Conservation (phyloP, 495 filamentous ascomycete species). For the Aspergillus campestris region DNA sequence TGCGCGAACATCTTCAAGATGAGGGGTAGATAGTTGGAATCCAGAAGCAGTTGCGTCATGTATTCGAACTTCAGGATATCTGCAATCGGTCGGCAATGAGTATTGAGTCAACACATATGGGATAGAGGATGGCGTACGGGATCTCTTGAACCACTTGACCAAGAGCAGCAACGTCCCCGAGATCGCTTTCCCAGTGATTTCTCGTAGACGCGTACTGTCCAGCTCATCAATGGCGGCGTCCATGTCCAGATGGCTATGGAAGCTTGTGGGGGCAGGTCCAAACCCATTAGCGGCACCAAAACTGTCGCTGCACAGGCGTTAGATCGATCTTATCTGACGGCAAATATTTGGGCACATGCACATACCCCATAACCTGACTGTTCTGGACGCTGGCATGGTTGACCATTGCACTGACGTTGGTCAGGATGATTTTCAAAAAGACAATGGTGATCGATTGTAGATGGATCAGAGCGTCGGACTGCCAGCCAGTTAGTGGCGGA, state of each 20-base stretch:
- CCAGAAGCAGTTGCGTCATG: slow-evolving; percentile 81
- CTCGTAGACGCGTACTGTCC: slow-evolving; percentile 68
- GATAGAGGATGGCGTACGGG: slow-evolving; percentile 52
- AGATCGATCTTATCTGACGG: neutral
- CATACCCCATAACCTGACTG: slow-evolving; percentile 31
- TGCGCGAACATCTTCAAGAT: slow-evolving; percentile 87
- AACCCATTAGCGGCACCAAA: slow-evolving; percentile 25
- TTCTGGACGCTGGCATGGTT: slow-evolving; percentile 43
- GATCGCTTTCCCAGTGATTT: slow-evolving; percentile 85
- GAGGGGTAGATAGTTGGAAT: slow-evolving; percentile 88
- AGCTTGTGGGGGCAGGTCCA: slow-evolving; percentile 16
- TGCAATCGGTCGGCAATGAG: slow-evolving; percentile 26
- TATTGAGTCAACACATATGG: neutral
- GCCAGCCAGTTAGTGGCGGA: slow-evolving; percentile 7
- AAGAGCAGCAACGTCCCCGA: slow-evolving; percentile 77
- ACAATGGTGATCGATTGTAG: slow-evolving; percentile 94
- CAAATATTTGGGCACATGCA: neutral
- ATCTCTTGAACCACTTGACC: slow-evolving; percentile 94
- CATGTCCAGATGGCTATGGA: slow-evolving; percentile 22
- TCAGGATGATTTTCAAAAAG: slow-evolving; percentile 74
- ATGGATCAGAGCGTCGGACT: slow-evolving; percentile 71
- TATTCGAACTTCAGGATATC: slow-evolving; percentile 96
- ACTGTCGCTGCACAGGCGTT: slow-evolving; percentile 21
- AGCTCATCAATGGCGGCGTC: slow-evolving; percentile 57
- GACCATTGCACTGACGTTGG: slow-evolving; percentile 63